These are phyloP conservation scores for Hymenoscyphus repandus DNA, from an alignment of 2,329 filamentous ascomycete species.

Conservation along the genomic window DNA sequence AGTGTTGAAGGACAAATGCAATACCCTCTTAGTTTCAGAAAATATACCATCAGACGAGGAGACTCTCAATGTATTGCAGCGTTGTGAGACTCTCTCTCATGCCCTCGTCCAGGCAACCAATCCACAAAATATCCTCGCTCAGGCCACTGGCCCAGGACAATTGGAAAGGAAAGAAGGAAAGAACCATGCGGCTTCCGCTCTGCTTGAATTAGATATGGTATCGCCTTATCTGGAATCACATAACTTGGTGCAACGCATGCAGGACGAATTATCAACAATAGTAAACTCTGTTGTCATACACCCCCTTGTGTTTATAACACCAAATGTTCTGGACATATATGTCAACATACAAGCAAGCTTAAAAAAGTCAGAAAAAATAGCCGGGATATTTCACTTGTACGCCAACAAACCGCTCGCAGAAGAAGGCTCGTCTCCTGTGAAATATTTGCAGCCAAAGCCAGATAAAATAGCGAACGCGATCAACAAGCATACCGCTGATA, in stretches of 20 bases:
- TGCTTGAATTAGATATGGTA: constrained; percentile 41
- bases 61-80: not conserved
- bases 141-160: constrained; percentile 15
- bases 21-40: constrained; percentile 19
- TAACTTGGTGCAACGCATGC: constrained; percentile 17
- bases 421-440: constrained; percentile 51
- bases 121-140: no score
- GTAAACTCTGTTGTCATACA: constrained; percentile 69
- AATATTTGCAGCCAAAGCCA: constrained; percentile 59
- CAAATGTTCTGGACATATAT: constrained; percentile 66
- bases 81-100: no score
- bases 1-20: constrained; percentile 17
- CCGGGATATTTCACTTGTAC: constrained; percentile 75
- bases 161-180: constrained; percentile 20
- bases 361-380: constrained; percentile 68
- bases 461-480: constrained; percentile 67
- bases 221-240: constrained; percentile 3
- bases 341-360: constrained; percentile 71
- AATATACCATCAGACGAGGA: constrained; percentile 22
- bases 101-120: no score
- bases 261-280: constrained; percentile 49
- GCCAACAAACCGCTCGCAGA: constrained; percentile 73
- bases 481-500: constrained; percentile 61
- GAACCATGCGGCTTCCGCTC: constrained; percentile 43
- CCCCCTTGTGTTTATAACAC: constrained; percentile 74